Evolutionary conservation across 2,329 filamentous ascomycete genomes (phyloP), one percentile per base, ranked within the genome.

Genomic region (Cladosporium oxysporum): DNA sequence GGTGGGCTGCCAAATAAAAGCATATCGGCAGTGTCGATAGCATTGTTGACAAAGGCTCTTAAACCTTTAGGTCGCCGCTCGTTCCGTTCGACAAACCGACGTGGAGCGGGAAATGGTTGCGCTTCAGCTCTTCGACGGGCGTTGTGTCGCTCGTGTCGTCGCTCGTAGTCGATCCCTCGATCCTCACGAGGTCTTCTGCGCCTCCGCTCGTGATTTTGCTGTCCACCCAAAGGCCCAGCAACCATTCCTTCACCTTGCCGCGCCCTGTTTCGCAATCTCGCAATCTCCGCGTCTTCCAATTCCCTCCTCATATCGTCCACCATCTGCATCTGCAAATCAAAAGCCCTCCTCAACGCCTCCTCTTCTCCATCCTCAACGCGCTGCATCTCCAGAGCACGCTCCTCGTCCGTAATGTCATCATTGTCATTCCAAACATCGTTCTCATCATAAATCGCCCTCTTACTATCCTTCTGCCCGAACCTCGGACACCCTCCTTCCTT

Each of bases 311-410:
- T 57, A 8, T 60, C 57, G 5, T 4, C 28, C 44, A 65, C 62
- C 29, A 65, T 52, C 28, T 35, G 53, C 41, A 65, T 59, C 53
- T 65, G 62, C 55, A 65, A 47, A 18, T 65, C 55, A 11, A 59
- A 58, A 5, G 62, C 62, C 23, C 62, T 65, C 23, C 44, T 26
- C 18, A 26, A 52, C 16, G 16, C 62, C 33, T 18, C 47, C 50
- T 47, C 53, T 16, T 53, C 49, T 1, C 26, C 29, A 8, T 64
- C n/a, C 33, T 59, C 55, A 16, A 29, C 23, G 8, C 29, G 21
- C 44, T 65, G 62, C 5, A 65, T 50, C 11, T 37, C 28, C 29
- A 29, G 14, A 16, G 44, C 62, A 18, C 44, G 26, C 41, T 52
- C 44, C 14, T 59, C 62, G 11, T 65, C 62, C 16, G 18, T 44